A percentile compares a stretch with the other conserved stretches of the same genome.
Evolutionary conservation across 148 eudicot species (phyloP).

Genomic region (Chenopodium suecicum): DNA sequence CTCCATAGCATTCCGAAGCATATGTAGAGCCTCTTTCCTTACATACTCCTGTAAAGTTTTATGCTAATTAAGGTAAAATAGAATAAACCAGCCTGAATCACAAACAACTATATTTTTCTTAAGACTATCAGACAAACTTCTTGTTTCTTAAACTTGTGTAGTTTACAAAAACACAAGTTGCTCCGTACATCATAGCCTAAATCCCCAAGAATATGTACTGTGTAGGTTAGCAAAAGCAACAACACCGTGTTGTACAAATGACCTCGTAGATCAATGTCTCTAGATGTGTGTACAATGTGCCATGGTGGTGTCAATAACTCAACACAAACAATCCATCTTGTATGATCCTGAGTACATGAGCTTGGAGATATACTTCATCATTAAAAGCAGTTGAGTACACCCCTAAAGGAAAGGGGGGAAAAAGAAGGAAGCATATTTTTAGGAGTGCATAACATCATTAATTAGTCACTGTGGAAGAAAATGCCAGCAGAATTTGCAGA

Average conservation of each 20-base stretch:
- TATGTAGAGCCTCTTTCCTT: constrained; percentile 83
- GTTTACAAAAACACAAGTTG: not conserved
- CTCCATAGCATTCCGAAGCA: constrained; percentile 97
- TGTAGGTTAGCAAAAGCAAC: not conserved
- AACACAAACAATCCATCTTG: not conserved
- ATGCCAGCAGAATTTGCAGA: not conserved
- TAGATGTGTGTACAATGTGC: not conserved
- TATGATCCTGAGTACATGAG: too few relatives aligned
- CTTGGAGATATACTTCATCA: not conserved
- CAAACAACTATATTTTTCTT: not conserved
- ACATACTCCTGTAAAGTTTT: constrained; percentile 74
- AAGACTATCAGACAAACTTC: not conserved
- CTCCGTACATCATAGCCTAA: not conserved
- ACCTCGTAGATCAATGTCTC: not conserved
- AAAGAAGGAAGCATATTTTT: too few relatives aligned
- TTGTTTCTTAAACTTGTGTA: not conserved
- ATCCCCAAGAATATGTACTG: too few relatives aligned
- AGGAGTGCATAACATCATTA: not conserved
- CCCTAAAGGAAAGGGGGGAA: too few relatives aligned
- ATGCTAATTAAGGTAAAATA: not conserved
- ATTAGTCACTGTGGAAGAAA: not conserved
- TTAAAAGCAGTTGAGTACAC: not conserved
- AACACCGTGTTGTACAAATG: not conserved
- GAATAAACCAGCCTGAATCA: not conserved
- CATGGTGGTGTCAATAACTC: not conserved